Conservation (phyloP, 2,329 filamentous ascomycete genomes). For the Cryphonectria nitschkei region DNA sequence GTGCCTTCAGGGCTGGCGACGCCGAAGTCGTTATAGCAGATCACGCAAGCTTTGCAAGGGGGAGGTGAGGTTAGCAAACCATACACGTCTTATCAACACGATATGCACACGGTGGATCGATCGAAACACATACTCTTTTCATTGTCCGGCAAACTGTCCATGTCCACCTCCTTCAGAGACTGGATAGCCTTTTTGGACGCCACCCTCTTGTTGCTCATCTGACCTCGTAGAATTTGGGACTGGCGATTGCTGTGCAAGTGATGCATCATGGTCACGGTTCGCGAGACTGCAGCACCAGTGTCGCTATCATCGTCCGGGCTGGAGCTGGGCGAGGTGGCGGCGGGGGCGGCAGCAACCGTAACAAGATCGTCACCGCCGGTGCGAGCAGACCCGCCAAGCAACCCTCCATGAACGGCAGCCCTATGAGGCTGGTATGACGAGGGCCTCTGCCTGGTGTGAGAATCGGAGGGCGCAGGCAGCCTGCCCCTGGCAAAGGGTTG, state of each 20-base stretch:
- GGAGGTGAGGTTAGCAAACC: neutral
- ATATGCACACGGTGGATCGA: conserved; percentile 15
- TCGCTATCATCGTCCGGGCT: conserved; percentile 28
- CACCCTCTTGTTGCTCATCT: conserved; percentile 48
- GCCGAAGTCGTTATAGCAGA: conserved; percentile 68
- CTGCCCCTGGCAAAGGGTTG: neutral
- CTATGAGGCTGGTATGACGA: neutral
- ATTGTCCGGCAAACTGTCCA: conserved; percentile 48
- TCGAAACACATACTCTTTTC: conserved; percentile 51
- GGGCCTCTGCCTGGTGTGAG: neutral
- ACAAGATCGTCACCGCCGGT: neutral
- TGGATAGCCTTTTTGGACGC: conserved; percentile 52
- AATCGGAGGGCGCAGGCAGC: conserved; percentile 1
- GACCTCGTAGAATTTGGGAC: conserved; percentile 50
- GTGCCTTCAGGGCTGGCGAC: conserved; percentile 60
- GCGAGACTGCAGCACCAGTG: conserved; percentile 42
- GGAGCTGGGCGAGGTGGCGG: conserved; percentile 11
- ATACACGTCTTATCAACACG: neutral
- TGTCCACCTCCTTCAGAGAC: conserved; percentile 50
- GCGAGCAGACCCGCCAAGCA: neutral
- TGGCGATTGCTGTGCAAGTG: conserved; percentile 21
- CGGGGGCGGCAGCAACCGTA: neutral
- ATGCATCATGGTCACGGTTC: conserved; percentile 36
- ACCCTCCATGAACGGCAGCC: neutral
- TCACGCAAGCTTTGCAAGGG: conserved; percentile 56